Conservation (phyloP, 768 basidiomycete genomes). For the Psilocybe cyanescens region DNA sequence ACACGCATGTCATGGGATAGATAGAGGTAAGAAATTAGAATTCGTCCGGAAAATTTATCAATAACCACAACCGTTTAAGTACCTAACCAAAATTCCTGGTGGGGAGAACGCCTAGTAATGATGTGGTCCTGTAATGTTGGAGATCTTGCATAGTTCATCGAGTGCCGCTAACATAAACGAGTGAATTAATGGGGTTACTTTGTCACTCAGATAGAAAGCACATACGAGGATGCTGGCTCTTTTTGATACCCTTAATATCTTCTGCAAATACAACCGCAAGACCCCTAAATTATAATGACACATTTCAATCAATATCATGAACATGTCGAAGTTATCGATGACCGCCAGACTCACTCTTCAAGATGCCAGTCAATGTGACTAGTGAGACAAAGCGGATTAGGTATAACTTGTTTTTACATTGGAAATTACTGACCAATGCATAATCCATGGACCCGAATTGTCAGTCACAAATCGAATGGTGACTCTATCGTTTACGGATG, state of each 20-base stretch:
- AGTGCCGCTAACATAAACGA: not conserved
- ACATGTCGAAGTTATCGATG: no score
- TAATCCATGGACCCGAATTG: slow-evolving; percentile 62
- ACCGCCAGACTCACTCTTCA: slow-evolving; percentile 30
- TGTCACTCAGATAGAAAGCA: not conserved
- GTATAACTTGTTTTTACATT: no score
- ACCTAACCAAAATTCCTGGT: no score
- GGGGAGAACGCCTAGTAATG: no score
- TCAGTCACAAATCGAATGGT: slow-evolving; percentile 64
- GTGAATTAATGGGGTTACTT: no score
- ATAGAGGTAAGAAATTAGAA: no score
- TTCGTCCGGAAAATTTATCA: no score
- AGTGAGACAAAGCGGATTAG: not conserved
- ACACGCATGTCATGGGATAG: no score
- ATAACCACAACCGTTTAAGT: no score
- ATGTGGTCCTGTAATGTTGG: no score
- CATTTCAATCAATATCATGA: no score
- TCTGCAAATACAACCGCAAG: slow-evolving; percentile 34
- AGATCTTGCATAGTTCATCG: no score
- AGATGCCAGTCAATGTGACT: slow-evolving; percentile 54
- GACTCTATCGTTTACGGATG: slow-evolving; percentile 35
- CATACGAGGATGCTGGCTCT: not conserved
- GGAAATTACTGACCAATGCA: slow-evolving; percentile 11
- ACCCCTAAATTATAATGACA: slow-evolving; percentile 20
- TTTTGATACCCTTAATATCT: not conserved